Base-by-base conservation (phyloP, 495 filamentous ascomycete species). In the Rusavskia elegans region DNA sequence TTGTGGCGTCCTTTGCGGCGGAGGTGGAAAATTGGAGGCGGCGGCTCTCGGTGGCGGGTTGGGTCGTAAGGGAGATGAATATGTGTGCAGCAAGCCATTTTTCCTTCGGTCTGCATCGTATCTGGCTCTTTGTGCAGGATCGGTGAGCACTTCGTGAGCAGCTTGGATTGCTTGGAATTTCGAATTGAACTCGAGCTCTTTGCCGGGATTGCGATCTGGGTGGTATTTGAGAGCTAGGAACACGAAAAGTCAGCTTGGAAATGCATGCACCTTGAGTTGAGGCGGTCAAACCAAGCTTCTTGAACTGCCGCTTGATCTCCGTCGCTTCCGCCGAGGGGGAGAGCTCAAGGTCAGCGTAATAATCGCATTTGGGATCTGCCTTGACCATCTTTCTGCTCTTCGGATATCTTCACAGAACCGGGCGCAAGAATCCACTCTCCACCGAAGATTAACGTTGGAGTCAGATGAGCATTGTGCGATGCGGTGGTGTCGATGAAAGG, bases 201-300 rank as follows among this genome's bases (percentile, higher is more conserved):
- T 74, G 41, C 89, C 89, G 5, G 82, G 85, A 59, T 96, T 94
- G 41, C 88, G 80, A 63, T 96, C 89, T 7, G 89, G 89, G 61
- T 96, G 89, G 58, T 81, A 93, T 59, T 81, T 81, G 25, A 92
- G 73, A 35, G 88, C 89, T 90, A 56, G 17, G 55, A 56, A 58
- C 38, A n/a, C 20, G 19, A 19, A 46, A 16, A 5, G 38, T 41
- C 38, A 55, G 54, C 8, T 42, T 14, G 13, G 48, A 17, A 20
- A 29, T n/a, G 49, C 13, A 29, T 13, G 40, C 20, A n/a, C 17
- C 40, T 17, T 13, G 2, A 25, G 23, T 51, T 11, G 25, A 49
- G 42, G 17, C 16, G 10, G 40, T 55, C 71, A 51, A 69, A 88
- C 85, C 85, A 58, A 94, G 74, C 66, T 87, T 89, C 58, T 80